Conservation (phyloP, 352 stramenopile genomes). For the Phytophthora litchii region DNA sequence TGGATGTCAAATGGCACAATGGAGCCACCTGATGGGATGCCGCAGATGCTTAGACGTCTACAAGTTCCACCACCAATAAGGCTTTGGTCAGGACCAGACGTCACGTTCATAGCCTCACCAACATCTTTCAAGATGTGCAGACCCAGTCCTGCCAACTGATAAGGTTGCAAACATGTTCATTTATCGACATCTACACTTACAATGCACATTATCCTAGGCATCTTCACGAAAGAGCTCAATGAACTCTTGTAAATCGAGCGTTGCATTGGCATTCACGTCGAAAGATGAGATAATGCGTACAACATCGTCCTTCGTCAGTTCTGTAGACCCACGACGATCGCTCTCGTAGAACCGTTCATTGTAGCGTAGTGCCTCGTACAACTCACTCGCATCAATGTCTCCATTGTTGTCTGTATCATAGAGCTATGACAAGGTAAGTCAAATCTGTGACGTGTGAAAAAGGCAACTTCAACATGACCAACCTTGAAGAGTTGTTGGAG, state of each 20-base stretch:
- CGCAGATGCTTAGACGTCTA: conserved; percentile 19
- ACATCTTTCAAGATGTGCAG: conserved; percentile 20
- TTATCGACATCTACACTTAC: no score
- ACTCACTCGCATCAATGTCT: conserved; percentile 69
- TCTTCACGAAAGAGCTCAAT: conserved; percentile 83
- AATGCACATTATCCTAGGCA: conserved; percentile 27
- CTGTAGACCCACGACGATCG: conserved; percentile 27
- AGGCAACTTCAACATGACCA: conserved; percentile 32
- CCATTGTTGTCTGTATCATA: conserved; percentile 76
- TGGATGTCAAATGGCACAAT: conserved; percentile 15
- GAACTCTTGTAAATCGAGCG: conserved; percentile 79
- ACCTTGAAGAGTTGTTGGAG: conserved; percentile 68
- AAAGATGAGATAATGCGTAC: conserved; percentile 77
- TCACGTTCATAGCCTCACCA: conserved; percentile 21
- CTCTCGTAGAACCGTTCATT: conserved; percentile 79
- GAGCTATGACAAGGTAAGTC: conserved; percentile 28
- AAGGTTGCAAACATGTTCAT: no score
- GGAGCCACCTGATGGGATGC: conserved; percentile 26
- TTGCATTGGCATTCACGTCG: conserved; percentile 74
- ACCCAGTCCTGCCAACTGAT: no score
- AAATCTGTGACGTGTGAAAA: conserved; percentile 32
- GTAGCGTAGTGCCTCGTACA: conserved; percentile 68
- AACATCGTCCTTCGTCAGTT: conserved; percentile 67
- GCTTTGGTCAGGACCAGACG: conserved; percentile 5
- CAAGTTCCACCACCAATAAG: conserved; percentile 27